A percentile compares a stretch with the other conserved stretches of the same genome.
Conservation (phyloP, 768 basidiomycete genomes). For the Suillus cothurnatus region DNA sequence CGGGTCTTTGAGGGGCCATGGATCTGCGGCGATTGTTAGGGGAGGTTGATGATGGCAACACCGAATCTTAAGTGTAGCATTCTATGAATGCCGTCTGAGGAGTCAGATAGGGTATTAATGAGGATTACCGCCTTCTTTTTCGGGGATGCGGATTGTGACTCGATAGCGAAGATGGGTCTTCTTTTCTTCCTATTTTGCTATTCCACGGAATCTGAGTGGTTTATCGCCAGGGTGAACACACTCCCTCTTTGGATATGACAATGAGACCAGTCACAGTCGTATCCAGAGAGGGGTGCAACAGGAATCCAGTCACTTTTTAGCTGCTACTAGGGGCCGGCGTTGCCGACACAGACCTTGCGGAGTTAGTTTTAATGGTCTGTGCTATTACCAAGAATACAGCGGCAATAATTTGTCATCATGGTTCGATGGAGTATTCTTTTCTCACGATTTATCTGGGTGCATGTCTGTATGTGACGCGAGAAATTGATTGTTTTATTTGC, state of each 20-base stretch:
- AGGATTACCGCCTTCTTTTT: slow-evolving; percentile 1
- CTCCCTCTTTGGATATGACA: not conserved
- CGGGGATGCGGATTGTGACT: not conserved
- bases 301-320: not conserved
- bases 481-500: too few relatives aligned
- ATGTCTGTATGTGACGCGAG: too few relatives aligned
- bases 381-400: too few relatives aligned
- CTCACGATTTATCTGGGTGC: too few relatives aligned
- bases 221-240: too few relatives aligned
- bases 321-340: too few relatives aligned
- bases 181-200: not conserved
- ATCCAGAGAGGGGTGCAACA: not conserved
- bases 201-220: not conserved
- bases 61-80: not conserved
- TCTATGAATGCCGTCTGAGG: not conserved
- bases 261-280: not conserved
- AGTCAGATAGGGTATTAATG: slow-evolving; percentile 1
- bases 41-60: not conserved
- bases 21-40: not conserved
- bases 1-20: not conserved
- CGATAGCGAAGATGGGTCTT: not conserved
- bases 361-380: too few relatives aligned
- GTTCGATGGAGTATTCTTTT: too few relatives aligned
- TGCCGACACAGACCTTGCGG: too few relatives aligned
- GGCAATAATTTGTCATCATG: too few relatives aligned